These are phyloP conservation scores for Boletus rufocinnamomeus DNA, from an alignment of 768 basidiomycete genomes.

Conservation along the genomic window DNA sequence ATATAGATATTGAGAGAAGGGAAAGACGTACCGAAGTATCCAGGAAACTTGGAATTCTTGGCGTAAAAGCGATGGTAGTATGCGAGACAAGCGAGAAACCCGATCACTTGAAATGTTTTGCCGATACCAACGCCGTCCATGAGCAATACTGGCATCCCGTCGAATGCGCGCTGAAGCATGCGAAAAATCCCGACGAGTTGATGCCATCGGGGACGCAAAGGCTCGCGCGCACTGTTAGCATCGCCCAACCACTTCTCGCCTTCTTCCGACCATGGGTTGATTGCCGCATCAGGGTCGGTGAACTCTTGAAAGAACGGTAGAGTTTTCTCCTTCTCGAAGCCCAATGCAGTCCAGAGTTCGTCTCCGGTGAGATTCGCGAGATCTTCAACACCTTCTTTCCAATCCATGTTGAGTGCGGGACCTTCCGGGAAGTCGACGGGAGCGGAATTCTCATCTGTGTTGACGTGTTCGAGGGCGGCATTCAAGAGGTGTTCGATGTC, in stretches of 20 bases:
- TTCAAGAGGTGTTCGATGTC: too few species aligned
- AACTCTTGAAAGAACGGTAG: not conserved
- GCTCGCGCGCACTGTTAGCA: not conserved
- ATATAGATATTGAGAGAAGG: too few species aligned
- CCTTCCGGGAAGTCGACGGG: too few species aligned
- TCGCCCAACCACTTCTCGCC: not conserved
- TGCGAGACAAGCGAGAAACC: not conserved
- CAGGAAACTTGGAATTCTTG: too few species aligned
- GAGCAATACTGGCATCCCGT: constrained; percentile 7
- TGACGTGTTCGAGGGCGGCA: too few species aligned
- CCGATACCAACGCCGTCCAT: constrained; percentile 32
- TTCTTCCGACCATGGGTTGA: not conserved
- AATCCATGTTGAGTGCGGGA: too few species aligned
- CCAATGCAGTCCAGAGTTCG: too few species aligned
- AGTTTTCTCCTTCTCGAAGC: too few species aligned
- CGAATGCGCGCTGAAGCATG: constrained; percentile 11
- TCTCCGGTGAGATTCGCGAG: too few species aligned
- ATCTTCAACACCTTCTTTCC: too few species aligned
- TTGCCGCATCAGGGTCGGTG: not conserved
- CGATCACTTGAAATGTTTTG: constrained; percentile 26
- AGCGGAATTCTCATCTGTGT: too few species aligned
- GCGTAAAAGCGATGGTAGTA: too few species aligned
- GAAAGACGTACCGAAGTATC: not conserved
- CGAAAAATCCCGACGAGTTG: constrained; percentile 23
- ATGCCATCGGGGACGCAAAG: constrained; percentile 16